These are phyloP conservation scores for Globisporangium rhizosaccharum DNA, from an alignment of 352 stramenopile species.

Conservation along the genomic window DNA sequence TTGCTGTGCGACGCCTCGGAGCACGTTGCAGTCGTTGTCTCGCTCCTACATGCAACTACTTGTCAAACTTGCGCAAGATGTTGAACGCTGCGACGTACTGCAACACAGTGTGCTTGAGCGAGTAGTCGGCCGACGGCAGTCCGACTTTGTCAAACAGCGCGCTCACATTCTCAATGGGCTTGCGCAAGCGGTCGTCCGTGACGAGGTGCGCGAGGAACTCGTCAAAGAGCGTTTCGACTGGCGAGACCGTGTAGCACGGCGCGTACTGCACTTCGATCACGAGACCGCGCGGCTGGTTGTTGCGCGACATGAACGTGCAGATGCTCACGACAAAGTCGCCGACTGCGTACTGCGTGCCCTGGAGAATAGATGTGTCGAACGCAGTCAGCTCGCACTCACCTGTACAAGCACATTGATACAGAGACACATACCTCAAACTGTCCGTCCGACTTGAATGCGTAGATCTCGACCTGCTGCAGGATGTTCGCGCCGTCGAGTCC, in stretches of 20 bases:
- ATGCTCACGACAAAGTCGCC: constrained; percentile 84
- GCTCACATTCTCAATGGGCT: constrained; percentile 63
- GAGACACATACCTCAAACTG: constrained; percentile 62
- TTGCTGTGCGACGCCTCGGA: background rate
- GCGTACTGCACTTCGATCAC: constrained; percentile 84
- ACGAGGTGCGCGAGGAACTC: constrained; percentile 73
- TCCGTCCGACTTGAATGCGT: constrained; percentile 83
- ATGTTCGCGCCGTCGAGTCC: constrained; percentile 81
- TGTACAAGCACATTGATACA: background rate
- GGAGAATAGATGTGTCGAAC: background rate
- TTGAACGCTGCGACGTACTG: constrained; percentile 87
- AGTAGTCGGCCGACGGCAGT: constrained; percentile 68
- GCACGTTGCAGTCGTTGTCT: background rate
- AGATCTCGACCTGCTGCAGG: constrained; percentile 86
- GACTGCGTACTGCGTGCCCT: constrained; percentile 77
- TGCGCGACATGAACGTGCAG: constrained; percentile 85
- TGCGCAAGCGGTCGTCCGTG: constrained; percentile 62
- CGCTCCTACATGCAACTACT: constrained; percentile 20
- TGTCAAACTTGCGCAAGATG: constrained; percentile 79
- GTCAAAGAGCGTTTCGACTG: constrained; percentile 78
- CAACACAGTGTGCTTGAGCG: constrained; percentile 83
- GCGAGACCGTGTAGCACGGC: constrained; percentile 70
- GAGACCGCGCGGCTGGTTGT: constrained; percentile 72
- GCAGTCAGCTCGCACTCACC: background rate
- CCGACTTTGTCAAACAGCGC: constrained; percentile 72